phyloP scores from a whole-genome alignment of 345 rosid species.

The Citrus reticulata region DNA sequence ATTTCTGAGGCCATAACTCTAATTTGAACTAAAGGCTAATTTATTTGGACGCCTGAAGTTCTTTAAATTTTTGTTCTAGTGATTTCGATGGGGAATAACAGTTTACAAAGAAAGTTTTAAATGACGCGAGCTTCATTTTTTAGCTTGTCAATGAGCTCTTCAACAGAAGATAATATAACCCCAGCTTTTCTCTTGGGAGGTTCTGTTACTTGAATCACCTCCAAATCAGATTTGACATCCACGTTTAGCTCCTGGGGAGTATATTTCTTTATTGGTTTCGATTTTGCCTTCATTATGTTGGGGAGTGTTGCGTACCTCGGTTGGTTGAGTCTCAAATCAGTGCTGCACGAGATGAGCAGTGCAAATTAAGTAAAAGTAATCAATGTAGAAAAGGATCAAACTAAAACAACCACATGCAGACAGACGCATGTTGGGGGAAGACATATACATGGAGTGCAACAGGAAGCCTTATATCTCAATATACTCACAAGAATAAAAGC shows the following conservation, averaged over 20 bases:
- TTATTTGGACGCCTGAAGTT: neutral
- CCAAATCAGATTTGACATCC: constrained; percentile 52
- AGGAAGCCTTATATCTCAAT: neutral
- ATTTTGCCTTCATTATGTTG: constrained; percentile 93
- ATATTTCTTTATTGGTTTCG: constrained; percentile 72
- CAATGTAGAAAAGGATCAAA: neutral
- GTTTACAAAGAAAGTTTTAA: constrained; percentile 17
- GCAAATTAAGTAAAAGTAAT: neutral
- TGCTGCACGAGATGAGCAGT: constrained; percentile 38
- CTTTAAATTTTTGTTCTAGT: neutral
- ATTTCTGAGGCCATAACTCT: neutral
- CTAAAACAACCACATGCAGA: neutral
- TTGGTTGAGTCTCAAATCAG: constrained; percentile 90
- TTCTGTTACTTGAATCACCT: constrained; percentile 66
- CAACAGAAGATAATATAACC: constrained; percentile 57
- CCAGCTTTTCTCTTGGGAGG: constrained; percentile 84
- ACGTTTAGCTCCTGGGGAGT: constrained; percentile 64
- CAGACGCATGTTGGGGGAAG: neutral
- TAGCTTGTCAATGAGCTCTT: constrained; percentile 79
- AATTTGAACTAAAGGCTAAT: neutral
- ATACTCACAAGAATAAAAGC: neutral
- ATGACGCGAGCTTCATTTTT: constrained; percentile 70
- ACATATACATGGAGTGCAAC: neutral
- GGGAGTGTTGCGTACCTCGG: constrained; percentile 95
- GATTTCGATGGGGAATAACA: too few species aligned